Conservation (phyloP, 495 filamentous ascomycete genomes). For the Penicillium silybi region DNA sequence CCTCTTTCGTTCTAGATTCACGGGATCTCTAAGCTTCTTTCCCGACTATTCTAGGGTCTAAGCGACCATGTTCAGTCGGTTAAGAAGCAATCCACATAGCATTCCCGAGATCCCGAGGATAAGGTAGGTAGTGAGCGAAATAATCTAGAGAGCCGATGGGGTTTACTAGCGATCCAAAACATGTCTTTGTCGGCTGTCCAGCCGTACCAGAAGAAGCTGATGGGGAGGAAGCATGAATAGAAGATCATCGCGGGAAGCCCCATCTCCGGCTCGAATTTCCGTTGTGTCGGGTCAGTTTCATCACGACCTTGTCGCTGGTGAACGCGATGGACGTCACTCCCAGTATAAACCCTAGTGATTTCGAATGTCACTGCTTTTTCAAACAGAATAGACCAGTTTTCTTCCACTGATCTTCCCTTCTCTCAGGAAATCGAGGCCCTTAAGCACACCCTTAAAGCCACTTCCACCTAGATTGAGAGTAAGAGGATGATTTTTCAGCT, state of each 20-base stretch:
- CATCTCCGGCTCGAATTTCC: constrained; percentile 56
- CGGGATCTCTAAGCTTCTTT: too few relatives aligned
- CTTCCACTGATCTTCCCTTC: too few relatives aligned
- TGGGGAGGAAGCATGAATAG: constrained; percentile 41
- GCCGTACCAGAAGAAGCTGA: constrained; percentile 29
- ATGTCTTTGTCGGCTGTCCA: constrained; percentile 23
- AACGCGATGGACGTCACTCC: constrained; percentile 48
- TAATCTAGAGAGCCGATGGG: too few relatives aligned
- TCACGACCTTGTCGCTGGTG: constrained; percentile 54
- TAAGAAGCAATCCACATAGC: too few relatives aligned
- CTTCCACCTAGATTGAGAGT: too few relatives aligned
- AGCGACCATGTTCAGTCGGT: too few relatives aligned
- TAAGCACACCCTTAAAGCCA: too few relatives aligned
- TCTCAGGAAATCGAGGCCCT: too few relatives aligned
- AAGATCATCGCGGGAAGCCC: constrained; percentile 63
- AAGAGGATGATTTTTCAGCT: too few relatives aligned
- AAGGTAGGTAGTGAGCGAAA: too few relatives aligned
- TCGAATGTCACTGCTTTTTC: constrained; percentile 58
- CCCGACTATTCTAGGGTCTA: too few relatives aligned
- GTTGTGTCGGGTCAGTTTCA: constrained; percentile 49
- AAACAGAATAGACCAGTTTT: constrained; percentile 50
- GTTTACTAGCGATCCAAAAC: constrained; percentile 34
- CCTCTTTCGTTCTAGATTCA: not conserved
- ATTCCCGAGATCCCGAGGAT: too few relatives aligned
- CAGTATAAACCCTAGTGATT: constrained; percentile 50